Conservation (phyloP, 306 rosid genomes). For the Acacia acuminata region DNA sequence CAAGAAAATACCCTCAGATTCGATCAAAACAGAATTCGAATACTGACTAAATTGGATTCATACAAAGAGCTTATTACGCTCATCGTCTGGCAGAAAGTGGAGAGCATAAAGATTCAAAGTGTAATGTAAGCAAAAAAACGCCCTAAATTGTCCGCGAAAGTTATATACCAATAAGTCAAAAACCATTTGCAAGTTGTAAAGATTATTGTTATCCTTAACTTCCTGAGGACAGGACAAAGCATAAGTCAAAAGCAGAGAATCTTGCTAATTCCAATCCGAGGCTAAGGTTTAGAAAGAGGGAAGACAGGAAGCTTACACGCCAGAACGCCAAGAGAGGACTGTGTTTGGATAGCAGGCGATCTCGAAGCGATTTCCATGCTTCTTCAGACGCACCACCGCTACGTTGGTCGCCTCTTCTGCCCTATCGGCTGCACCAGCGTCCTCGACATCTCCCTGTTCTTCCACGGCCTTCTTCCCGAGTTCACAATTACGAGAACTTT, state of each 20-base stretch:
- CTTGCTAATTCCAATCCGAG: background rate
- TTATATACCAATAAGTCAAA: background rate
- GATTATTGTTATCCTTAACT: background rate
- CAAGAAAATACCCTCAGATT: background rate
- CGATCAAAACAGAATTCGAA: background rate
- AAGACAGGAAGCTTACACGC: constrained; percentile 58
- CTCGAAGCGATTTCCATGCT: constrained; percentile 83
- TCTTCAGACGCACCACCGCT: constrained; percentile 90
- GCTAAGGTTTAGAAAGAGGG: constrained; percentile 5
- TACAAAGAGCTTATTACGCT: background rate
- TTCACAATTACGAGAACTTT: background rate
- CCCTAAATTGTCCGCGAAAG: background rate
- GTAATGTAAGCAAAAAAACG: background rate
- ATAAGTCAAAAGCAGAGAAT: background rate
- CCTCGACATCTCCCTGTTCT: constrained; percentile 50
- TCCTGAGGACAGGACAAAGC: background rate
- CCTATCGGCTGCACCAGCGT: constrained; percentile 84
- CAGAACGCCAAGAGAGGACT: constrained; percentile 95
- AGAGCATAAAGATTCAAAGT: background rate
- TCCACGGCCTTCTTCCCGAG: background rate
- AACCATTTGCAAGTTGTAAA: background rate
- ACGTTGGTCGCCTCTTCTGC: constrained; percentile 94
- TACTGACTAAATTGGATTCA: background rate
- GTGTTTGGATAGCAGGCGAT: constrained; percentile 93
- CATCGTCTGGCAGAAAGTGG: background rate